Conservation (phyloP, 345 rosid genomes). For the Salix koriyanagi region DNA sequence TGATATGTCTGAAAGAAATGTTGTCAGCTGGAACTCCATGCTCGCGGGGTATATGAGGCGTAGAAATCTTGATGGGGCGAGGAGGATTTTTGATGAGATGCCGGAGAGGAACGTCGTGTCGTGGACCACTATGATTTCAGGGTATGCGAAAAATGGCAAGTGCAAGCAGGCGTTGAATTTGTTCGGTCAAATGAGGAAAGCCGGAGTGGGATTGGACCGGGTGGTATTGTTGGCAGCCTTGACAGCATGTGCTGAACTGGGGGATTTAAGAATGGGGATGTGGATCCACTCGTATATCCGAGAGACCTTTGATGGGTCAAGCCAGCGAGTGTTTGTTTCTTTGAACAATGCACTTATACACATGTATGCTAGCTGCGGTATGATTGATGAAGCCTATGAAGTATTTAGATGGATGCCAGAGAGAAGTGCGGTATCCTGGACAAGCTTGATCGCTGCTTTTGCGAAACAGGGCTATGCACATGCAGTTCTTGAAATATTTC, state of each 20-base stretch:
- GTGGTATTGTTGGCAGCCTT: constrained; percentile 33
- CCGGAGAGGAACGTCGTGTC: constrained; percentile 38
- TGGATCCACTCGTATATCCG: constrained; percentile 35
- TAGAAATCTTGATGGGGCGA: constrained; percentile 28
- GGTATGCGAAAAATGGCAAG: constrained; percentile 28
- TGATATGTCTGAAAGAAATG: constrained; percentile 36
- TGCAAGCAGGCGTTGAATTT: constrained; percentile 35
- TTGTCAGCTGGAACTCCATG: constrained; percentile 40
- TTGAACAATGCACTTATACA: constrained; percentile 40
- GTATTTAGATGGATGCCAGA: constrained; percentile 30
- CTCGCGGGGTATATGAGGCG: constrained; percentile 30
- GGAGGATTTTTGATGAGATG: constrained; percentile 34
- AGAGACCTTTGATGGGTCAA: constrained; percentile 6
- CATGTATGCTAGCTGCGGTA: constrained; percentile 51
- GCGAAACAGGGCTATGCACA: constrained; percentile 39
- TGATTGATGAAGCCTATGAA: constrained; percentile 34
- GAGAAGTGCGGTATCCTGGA: constrained; percentile 39
- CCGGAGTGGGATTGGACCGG: constrained; percentile 29
- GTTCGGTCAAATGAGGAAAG: constrained; percentile 37
- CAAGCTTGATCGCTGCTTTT: constrained; percentile 37
- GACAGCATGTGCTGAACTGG: constrained; percentile 41
- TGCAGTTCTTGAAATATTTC: constrained; percentile 37
- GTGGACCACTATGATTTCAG: constrained; percentile 41
- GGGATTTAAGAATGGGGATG: constrained; percentile 34
- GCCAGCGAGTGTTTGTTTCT: constrained; percentile 21